phyloP scores from a whole-genome alignment of 2,329 filamentous ascomycete species.

The Aureobasidium sp. region DNA sequence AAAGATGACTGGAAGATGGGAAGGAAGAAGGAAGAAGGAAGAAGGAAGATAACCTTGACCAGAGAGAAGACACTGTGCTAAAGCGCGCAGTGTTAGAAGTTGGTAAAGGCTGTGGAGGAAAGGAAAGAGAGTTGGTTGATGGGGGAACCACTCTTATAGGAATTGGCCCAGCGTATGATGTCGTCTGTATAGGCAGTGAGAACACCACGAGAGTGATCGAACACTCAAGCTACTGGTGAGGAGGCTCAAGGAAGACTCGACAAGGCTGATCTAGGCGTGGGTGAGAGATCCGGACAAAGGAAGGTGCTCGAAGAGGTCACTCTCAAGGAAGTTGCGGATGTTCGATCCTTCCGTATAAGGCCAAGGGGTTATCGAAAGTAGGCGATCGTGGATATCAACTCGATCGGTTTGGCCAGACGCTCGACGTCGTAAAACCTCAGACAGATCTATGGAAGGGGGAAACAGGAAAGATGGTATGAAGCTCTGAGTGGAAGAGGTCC shows the following conservation, averaged over 20 bases:
- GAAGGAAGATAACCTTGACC: not conserved
- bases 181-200: not conserved
- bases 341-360: not conserved
- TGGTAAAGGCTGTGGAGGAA: not conserved
- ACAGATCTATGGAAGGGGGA: not conserved
- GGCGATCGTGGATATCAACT: constrained; percentile 1
- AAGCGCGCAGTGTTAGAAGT: not conserved
- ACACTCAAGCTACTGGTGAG: not conserved
- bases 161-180: not conserved
- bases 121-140: not conserved
- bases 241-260: not conserved
- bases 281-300: not conserved
- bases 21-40: not conserved
- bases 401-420: not conserved
- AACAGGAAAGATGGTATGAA: not conserved
- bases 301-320: not conserved
- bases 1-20: not conserved
- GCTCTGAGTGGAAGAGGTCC: not conserved
- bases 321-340: not conserved
- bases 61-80: not conserved
- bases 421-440: not conserved
- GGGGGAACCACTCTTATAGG: not conserved
- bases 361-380: not conserved
- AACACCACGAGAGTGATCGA: not conserved
- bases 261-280: not conserved